Evolutionary conservation across 83 land plant genomes (phyloP), one percentile per base, ranked within the genome.

Genomic region (Diphasiastrum complanatum): DNA sequence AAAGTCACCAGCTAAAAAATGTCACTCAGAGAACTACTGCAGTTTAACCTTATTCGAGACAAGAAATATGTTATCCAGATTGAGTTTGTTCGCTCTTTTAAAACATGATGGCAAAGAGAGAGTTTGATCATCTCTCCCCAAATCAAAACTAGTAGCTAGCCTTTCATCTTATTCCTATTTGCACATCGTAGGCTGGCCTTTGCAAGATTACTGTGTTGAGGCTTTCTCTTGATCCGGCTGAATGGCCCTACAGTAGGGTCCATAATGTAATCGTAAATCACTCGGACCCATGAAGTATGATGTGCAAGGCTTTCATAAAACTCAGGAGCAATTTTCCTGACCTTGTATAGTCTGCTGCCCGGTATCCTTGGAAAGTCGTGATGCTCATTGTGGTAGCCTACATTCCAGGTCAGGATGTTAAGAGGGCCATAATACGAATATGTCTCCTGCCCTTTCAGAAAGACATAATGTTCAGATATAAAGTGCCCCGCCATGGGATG

Each of bases 401-500:
- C 98, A 61, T 71, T 72, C 98, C 98, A 92, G 43, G 98, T 83
- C 48, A 92, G 33, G 16, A 88, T 63, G 64, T 92, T 92, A 12
- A 92, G 67, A 10, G 98, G 98, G 26, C 96, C 98, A 61, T 92
- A 92, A 65, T 92, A 92, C 18, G 98, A 92, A 45, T 92, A 88
- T 4, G 98, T 92, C 66, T 92, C 98, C 63, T 92, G 98, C 5
- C 83, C 81, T 12, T 92, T 86, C 11, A 79, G 67, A 69, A 92
- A 92, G 2, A 88, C 83, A 46, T 91, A 92, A 65, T 92, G 98
- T 70, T 88, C 96, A 0, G 96, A 90, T 11, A 92, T 89, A 75
- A 92, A 92, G 75, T 92, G 98, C 25, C 88, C 98, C 6, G 91
- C 98, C 78, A 92, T 85, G 19, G 98, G 98, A 70, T 92, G 98